Conservation (phyloP, 2,329 filamentous ascomycete genomes). For the Boeremia exigua region DNA sequence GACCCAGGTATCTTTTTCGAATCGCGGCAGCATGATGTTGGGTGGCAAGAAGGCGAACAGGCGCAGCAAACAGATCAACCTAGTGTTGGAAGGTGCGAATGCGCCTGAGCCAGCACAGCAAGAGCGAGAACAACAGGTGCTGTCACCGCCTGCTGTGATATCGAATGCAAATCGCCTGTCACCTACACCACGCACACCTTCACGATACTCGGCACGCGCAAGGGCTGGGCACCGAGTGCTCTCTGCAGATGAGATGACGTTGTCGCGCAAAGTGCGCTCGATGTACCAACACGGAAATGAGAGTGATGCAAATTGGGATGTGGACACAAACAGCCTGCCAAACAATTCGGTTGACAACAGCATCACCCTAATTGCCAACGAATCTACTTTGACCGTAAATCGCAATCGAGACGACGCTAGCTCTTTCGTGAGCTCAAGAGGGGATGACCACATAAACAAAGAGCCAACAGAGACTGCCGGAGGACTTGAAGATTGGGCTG, state of each 20-base stretch:
- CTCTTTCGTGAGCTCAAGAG: constrained; percentile 39
- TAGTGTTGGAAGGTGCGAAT: constrained; percentile 27
- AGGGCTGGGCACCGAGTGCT: constrained; percentile 56
- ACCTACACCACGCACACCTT: constrained; percentile 45
- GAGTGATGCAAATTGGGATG: constrained; percentile 55
- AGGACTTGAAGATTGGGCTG: constrained; percentile 69
- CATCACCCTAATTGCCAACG: constrained; percentile 31
- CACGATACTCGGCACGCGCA: constrained; percentile 45
- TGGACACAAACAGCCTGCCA: constrained; percentile 24
- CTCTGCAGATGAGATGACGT: constrained; percentile 68
- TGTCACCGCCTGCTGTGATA: constrained; percentile 32
- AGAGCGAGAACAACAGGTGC: constrained; percentile 26
- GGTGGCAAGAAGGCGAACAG: constrained; percentile 58
- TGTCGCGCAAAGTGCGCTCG: constrained; percentile 66
- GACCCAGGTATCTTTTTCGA: constrained; percentile 63
- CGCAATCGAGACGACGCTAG: constrained; percentile 33
- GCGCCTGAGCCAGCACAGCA: constrained; percentile 22
- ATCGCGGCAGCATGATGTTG: constrained; percentile 65
- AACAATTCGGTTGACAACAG: constrained; percentile 28
- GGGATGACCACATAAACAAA: constrained; percentile 49
- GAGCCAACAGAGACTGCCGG: constrained; percentile 65
- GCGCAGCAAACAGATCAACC: constrained; percentile 39
- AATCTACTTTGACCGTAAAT: constrained; percentile 36
- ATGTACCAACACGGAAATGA: constrained; percentile 70
- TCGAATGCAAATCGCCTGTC: constrained; percentile 33